These are phyloP conservation scores for Mucor lusitanicus DNA, from an alignment of 371 early-diverging fungal genomes.

Conservation along the genomic window DNA sequence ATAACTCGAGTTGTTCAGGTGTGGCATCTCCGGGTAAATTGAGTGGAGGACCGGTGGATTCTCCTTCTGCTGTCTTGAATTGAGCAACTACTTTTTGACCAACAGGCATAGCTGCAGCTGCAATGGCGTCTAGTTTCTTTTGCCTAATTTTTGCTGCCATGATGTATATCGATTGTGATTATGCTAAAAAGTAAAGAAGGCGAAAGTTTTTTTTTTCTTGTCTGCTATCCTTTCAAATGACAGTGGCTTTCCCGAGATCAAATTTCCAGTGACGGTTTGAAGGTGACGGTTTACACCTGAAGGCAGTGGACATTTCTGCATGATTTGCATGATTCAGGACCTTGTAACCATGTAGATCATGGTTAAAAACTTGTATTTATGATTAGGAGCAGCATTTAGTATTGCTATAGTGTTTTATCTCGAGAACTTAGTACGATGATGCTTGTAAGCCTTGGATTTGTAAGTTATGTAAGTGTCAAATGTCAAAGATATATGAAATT, in stretches of 20 bases:
- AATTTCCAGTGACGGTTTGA: neutral
- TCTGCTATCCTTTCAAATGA: neutral
- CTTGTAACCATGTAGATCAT: too few species aligned
- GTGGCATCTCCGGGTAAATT: constrained; percentile 84
- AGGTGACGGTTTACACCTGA: neutral
- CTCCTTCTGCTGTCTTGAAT: constrained; percentile 84
- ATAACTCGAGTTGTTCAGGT: constrained; percentile 81
- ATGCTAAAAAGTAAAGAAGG: neutral
- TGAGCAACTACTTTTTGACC: constrained; percentile 72
- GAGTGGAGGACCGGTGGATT: constrained; percentile 80
- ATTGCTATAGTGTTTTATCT: too few species aligned
- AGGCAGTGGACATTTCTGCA: too few species aligned
- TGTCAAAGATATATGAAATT: too few species aligned
- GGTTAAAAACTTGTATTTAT: too few species aligned
- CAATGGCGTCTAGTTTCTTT: constrained; percentile 36
- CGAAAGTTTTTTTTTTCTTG: neutral
- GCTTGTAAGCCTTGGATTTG: too few species aligned
- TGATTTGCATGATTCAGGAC: too few species aligned
- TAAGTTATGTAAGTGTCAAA: too few species aligned
- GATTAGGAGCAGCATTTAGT: too few species aligned
- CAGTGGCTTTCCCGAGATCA: neutral
- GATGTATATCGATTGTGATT: neutral
- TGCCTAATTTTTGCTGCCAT: constrained; percentile 38
- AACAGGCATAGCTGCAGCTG: constrained; percentile 44
- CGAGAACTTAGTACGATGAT: too few species aligned